phyloP scores from a whole-genome alignment of 2,329 filamentous ascomycete species.

The Lecanicillium sp. region DNA sequence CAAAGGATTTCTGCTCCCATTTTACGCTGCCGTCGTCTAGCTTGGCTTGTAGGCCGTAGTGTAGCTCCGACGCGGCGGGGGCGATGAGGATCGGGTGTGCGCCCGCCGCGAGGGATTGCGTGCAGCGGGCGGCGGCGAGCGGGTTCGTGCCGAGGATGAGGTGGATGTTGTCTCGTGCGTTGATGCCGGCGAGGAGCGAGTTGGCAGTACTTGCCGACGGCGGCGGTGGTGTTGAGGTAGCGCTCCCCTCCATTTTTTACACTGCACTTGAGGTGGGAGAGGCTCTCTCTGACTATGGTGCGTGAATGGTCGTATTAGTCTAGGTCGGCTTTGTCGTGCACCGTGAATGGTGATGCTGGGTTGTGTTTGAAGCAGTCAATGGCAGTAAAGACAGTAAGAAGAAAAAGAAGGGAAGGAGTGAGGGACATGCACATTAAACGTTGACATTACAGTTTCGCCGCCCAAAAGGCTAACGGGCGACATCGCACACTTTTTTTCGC shows the following conservation, averaged over 20 bases:
- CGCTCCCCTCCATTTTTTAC: background rate
- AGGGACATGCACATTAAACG: too few species aligned
- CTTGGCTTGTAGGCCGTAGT: constrained; percentile 51
- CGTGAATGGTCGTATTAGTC: too few species aligned
- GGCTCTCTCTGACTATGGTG: too few species aligned
- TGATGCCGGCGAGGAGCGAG: constrained; percentile 64
- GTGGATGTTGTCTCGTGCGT: constrained; percentile 66
- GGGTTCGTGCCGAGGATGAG: constrained; percentile 81
- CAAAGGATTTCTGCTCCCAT: constrained; percentile 60
- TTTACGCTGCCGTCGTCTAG: constrained; percentile 59
- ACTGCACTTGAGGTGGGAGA: background rate
- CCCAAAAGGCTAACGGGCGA: too few species aligned
- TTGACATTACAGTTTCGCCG: too few species aligned
- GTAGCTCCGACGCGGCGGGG: constrained; percentile 52
- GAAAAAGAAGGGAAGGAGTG: too few species aligned
- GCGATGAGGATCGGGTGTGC: constrained; percentile 75
- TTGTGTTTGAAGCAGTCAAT: too few species aligned
- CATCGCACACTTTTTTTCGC: constrained; percentile 12
- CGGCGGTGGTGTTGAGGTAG: constrained; percentile 8
- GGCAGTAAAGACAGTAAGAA: too few species aligned
- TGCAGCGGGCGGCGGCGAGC: constrained; percentile 76
- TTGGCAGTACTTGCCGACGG: constrained; percentile 18
- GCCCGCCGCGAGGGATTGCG: constrained; percentile 72
- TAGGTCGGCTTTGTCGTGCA: too few species aligned
- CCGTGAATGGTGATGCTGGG: too few species aligned